A percentile compares a stretch with the other conserved stretches of the same genome.
Conservation (phyloP, 192 early-diverging fungal species). For the Kickxella alabastrina region DNA sequence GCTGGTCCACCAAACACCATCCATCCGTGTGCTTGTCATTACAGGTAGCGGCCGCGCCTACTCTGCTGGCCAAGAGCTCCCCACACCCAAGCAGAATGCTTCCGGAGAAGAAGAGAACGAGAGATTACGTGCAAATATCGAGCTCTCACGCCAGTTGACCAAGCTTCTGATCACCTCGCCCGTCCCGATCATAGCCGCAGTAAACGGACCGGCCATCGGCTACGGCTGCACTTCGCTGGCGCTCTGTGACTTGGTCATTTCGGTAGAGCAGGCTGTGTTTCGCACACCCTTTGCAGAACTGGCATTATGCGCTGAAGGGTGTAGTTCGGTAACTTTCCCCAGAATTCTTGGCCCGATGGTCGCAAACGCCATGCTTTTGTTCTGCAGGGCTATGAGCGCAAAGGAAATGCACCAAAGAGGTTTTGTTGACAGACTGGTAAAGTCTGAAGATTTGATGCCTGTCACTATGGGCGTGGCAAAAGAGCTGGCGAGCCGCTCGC, state of each 20-base stretch:
- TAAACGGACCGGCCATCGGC: constrained; percentile 70
- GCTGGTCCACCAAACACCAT: constrained; percentile 44
- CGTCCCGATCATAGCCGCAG: constrained; percentile 64
- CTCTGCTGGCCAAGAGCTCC: constrained; percentile 62
- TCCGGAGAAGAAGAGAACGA: constrained; percentile 9
- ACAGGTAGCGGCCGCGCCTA: constrained; percentile 67
- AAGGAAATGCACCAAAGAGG: constrained; percentile 59
- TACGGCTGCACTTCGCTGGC: constrained; percentile 64
- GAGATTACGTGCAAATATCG: too few species aligned
- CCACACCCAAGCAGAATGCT: constrained; percentile 8
- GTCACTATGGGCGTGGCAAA: constrained; percentile 52
- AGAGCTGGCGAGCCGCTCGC: constrained; percentile 53
- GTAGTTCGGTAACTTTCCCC: constrained; percentile 66
- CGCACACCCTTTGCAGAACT: constrained; percentile 73
- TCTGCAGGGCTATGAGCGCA: constrained; percentile 55
- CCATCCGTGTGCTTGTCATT: constrained; percentile 57
- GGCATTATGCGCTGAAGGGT: constrained; percentile 70
- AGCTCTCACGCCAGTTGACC: constrained; percentile 35
- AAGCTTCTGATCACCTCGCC: constrained; percentile 60
- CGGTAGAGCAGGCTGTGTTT: constrained; percentile 61
- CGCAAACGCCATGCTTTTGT: constrained; percentile 69
- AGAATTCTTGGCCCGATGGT: constrained; percentile 59
- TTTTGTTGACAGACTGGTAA: constrained; percentile 54
- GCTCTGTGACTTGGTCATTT: constrained; percentile 68
- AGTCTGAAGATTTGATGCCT: constrained; percentile 51